phyloP scores from a whole-genome alignment of 169 alveolate genomes.

The Plasmodium chabaudi region DNA sequence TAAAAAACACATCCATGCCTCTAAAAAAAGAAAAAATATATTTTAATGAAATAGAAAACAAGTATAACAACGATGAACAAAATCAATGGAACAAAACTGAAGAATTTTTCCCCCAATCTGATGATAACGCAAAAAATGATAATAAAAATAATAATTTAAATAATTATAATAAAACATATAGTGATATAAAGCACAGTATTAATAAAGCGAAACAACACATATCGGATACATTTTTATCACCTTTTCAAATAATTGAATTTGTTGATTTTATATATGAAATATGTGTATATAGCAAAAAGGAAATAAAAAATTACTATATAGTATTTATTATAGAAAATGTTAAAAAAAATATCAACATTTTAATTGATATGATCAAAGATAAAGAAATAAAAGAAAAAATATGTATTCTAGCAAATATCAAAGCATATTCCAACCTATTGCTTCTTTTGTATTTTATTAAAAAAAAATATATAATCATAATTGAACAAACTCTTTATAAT shows the following conservation, averaged over 20 bases:
- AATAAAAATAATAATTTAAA: neutral
- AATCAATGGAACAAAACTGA: no score
- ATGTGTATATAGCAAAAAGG: slow-evolving; percentile 68
- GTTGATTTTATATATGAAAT: slow-evolving; percentile 61
- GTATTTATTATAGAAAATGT: slow-evolving; percentile 49
- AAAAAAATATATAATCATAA: slow-evolving; percentile 53
- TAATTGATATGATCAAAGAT: slow-evolving; percentile 18
- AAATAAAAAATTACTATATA: slow-evolving; percentile 51
- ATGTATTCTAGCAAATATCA: slow-evolving; percentile 30
- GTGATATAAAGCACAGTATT: neutral
- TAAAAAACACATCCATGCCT: no score
- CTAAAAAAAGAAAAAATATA: no score
- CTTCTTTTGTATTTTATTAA: slow-evolving; percentile 29
- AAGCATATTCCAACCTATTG: slow-evolving; percentile 21
- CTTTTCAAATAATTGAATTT: slow-evolving; percentile 41
- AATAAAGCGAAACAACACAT: neutral
- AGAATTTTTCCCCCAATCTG: no score
- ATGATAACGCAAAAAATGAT: neutral
- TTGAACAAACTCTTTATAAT: slow-evolving; percentile 25
- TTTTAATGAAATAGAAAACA: no score
- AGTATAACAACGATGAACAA: no score
- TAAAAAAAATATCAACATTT: slow-evolving; percentile 14
- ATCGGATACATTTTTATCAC: slow-evolving; percentile 9
- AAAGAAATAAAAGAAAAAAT: slow-evolving; percentile 18
- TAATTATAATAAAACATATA: neutral